Evolutionary conservation across 2,329 filamentous ascomycete genomes (phyloP), one percentile per base, ranked within the genome.

Genomic region (Sphaerulina musiva): DNA sequence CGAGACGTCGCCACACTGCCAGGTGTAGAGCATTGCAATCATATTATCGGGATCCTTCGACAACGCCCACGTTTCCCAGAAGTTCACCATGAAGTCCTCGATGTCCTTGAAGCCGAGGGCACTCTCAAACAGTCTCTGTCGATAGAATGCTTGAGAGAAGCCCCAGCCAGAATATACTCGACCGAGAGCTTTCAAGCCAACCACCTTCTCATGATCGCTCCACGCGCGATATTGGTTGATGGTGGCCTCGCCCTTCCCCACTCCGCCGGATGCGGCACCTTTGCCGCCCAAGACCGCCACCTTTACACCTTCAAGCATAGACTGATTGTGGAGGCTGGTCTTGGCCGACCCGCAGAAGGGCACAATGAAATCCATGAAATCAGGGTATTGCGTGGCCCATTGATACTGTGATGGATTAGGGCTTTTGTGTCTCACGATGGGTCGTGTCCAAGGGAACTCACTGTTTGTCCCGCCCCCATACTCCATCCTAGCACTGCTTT

Each of bases 101-200:
- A 91, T 74, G 51, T 81, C 75, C 59, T 82, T 82, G 63, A 78
- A 89, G 0, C 84, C 84, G 7, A 90, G 76, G 0, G 66, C 73
- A 1, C 69, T 82, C 66, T 87, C 80, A 66, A 85, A 85, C n/a
- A 88, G 56, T 66, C 78, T 83, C 60, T 88, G 75, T 1, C 87
- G 78, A 64, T 92, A 92, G 64, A 91, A 92, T 0, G 85, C 78
- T 64, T 91, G 87, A 48, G 82, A 86, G 63, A 92, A 87, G 0
- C 88, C 87, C 87, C 81, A 93, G 0, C 87, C 87, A 1, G 87
- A 86, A 69, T 93, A 93, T 0, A 83, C 87, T 5, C 68, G 58
- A 1, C 66, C 66, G 6, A 92, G 80, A 0, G 87, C 87, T 64
- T 85, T 89, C 40, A 92, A 66, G 0, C 81, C 83, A 17, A 74